Base-by-base conservation (phyloP, 176 grass and related monocot species). In the Coix lacrymajobi region DNA sequence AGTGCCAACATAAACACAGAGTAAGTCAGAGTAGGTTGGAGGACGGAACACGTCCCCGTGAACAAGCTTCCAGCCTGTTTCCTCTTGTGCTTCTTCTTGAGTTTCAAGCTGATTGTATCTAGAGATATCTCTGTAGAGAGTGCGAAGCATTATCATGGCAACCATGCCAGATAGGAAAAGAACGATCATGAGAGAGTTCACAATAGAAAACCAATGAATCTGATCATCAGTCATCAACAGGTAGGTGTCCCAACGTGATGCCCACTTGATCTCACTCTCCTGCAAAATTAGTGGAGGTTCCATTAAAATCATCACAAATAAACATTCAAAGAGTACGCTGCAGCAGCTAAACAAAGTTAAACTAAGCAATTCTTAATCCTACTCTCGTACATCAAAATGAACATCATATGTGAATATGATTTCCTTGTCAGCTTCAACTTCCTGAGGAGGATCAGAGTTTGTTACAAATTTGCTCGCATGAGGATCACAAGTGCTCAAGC, bases 131-230 rank as follows among this genome's bases (percentile, higher is more conserved):
- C 90, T 79, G 40, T 92, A 89, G 34, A 92, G 87, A 37, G 90
- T 92, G 75, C 87, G 90, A 36, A 92, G 87, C 90, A 92, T 92
- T 65, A 92, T 92, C 90, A 92, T 92, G 39, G 90, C 90, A n/a
- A 92, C 87, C 90, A 92, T 92, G 36, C 90, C 90, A 66, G 87
- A 92, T 69, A 92, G 79, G 87, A 92, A 92, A 39, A 92, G 79
- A 22, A 92, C 87, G 1, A 92, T 92, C 90, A 92, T 92, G 41
- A 89, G 86, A 65, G 90, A 89, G 84, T 92, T 92, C 25, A 92
- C 87, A 49, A 92, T 92, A 28, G 90, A 92, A 70, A 92, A 92
- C 90, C 90, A 92, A 69, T 92, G 90, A 79, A 92, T 92, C 70
- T 92, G 90, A 79, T 89, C 86, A 77, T 92, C 87, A 80, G 83